Conservation (phyloP, 495 filamentous ascomycete species). For the Penicillium maclennaniae region DNA sequence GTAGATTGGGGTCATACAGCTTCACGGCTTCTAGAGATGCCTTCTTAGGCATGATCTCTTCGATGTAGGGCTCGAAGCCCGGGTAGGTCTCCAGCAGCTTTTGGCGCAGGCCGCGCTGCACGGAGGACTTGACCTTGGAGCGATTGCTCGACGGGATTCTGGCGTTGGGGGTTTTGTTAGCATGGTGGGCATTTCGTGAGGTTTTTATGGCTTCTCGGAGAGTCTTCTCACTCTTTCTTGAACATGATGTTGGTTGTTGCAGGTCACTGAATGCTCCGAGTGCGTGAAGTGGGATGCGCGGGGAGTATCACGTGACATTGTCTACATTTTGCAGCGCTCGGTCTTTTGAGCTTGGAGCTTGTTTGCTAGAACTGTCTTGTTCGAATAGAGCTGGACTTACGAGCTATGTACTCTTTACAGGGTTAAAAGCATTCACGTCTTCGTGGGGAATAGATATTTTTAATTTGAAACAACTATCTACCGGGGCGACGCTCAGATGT, state of each 20-base stretch:
- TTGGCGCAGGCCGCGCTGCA: slow-evolving; percentile 78
- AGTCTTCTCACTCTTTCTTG: slow-evolving; percentile 73
- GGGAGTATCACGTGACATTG: slow-evolving; percentile 31
- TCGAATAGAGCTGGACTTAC: too few relatives aligned
- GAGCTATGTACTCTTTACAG: too few relatives aligned
- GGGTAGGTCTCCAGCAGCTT: slow-evolving; percentile 82
- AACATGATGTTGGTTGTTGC: slow-evolving; percentile 59
- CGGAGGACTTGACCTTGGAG: slow-evolving; percentile 96
- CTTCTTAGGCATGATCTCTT: slow-evolving; percentile 95
- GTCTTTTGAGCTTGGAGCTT: background rate
- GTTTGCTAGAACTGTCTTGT: background rate
- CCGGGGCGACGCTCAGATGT: background rate
- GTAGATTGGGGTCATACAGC: slow-evolving; percentile 46
- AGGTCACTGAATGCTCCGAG: slow-evolving; percentile 7
- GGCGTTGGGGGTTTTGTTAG: slow-evolving; percentile 12
- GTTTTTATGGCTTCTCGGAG: background rate
- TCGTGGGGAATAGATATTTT: background rate
- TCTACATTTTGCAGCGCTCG: slow-evolving; percentile 1
- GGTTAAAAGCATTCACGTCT: too few relatives aligned
- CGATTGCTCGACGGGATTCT: slow-evolving; percentile 76
- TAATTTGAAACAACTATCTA: slow-evolving; percentile 19
- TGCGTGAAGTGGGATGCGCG: slow-evolving; percentile 32
- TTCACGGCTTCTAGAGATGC: slow-evolving; percentile 88
- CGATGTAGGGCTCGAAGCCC: slow-evolving; percentile 79
- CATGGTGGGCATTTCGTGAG: background rate